Evolutionary conservation across 2,329 filamentous ascomycete genomes (phyloP).

Genomic region (Eutypella sp.): DNA sequence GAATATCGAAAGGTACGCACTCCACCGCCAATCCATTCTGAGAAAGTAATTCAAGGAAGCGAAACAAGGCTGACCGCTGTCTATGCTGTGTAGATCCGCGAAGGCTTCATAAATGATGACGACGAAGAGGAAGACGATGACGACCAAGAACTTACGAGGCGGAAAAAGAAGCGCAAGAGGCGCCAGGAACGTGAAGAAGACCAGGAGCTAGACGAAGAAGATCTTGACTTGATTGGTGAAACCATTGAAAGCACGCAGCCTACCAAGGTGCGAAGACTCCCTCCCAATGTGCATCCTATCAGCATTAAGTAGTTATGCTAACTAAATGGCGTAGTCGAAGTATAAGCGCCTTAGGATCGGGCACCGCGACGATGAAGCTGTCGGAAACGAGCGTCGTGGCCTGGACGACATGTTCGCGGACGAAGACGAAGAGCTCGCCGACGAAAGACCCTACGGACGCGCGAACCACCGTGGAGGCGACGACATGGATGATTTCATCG

Average conservation of each 20-base stretch:
- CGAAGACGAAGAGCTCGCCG: constrained; percentile 72
- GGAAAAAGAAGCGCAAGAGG: constrained; percentile 70
- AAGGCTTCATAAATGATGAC: constrained; percentile 95
- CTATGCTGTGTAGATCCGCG: constrained; percentile 61
- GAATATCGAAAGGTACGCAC: constrained; percentile 65
- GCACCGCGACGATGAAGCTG: constrained; percentile 68
- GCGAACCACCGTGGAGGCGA: constrained; percentile 58
- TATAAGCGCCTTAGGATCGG: constrained; percentile 96
- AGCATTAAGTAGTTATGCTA: constrained; percentile 7
- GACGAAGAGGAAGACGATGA: constrained; percentile 74
- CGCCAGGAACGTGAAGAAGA: constrained; percentile 74
- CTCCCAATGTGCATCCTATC: background rate
- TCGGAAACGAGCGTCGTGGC: constrained; percentile 60
- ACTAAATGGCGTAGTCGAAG: constrained; percentile 59
- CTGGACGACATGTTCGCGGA: constrained; percentile 94
- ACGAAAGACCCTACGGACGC: constrained; percentile 47
- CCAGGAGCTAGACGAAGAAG: constrained; percentile 89
- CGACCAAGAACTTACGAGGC: constrained; percentile 52
- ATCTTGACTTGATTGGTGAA: constrained; percentile 90
- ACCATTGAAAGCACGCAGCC: constrained; percentile 63
- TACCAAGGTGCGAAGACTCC: constrained; percentile 57
- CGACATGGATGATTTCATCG: constrained; percentile 94
- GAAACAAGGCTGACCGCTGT: constrained; percentile 11
- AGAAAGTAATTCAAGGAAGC: too few species aligned
- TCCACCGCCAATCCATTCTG: background rate